Conservation (phyloP, 169 alveolate genomes). For the Plasmodium gaboni region DNA sequence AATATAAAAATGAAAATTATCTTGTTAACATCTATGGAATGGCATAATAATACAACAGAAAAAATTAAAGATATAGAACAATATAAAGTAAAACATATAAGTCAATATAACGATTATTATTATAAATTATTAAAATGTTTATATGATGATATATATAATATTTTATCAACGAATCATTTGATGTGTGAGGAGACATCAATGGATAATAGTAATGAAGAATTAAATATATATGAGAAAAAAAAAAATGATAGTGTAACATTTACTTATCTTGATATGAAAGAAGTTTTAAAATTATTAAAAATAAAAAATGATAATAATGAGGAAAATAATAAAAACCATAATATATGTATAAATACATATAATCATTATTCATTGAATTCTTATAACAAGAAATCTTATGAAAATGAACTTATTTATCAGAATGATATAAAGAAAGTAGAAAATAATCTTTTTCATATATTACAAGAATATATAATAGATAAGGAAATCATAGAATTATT, state of each 20-base stretch:
- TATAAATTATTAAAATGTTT: constrained; percentile 26
- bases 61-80: background rate
- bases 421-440: background rate
- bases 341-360: too few species aligned
- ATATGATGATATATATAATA: constrained; percentile 42
- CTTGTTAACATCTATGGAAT: constrained; percentile 47
- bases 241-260: constrained; percentile 7
- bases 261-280: constrained; percentile 54
- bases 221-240: background rate
- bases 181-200: background rate
- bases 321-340: constrained; percentile 3
- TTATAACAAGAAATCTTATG: too few species aligned
- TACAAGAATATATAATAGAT: constrained; percentile 15
- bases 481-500: constrained; percentile 48
- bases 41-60: background rate
- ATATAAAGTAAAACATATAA: background rate
- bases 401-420: too few species aligned
- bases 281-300: constrained; percentile 43
- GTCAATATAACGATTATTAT: constrained; percentile 30
- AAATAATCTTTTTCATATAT: constrained; percentile 11
- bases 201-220: background rate
- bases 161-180: background rate
- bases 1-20: constrained; percentile 74
- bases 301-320: constrained; percentile 8
- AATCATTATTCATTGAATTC: too few species aligned